Percentiles rank a stretch among this genome's conserved stretches.
These are phyloP conservation scores for Linanthus parryae DNA, from an alignment of 148 eudicot species.

Conservation along the genomic window DNA sequence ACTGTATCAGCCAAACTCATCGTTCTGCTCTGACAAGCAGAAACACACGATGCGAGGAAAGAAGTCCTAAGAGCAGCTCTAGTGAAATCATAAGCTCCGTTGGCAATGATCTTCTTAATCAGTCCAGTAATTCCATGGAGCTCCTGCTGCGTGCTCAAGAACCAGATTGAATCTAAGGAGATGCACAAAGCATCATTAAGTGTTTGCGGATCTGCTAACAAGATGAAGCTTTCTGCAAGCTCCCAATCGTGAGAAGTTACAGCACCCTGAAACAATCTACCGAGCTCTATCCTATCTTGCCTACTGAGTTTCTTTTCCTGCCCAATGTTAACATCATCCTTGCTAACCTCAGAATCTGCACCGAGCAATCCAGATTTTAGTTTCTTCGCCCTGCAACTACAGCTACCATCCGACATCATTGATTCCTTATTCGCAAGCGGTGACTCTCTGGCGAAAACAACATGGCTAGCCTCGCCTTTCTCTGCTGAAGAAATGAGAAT, in stretches of 20 bases:
- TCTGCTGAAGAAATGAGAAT: constrained; percentile 30
- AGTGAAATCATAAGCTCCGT: constrained; percentile 92
- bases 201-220: constrained; percentile 70
- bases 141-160: constrained; percentile 70
- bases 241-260: constrained; percentile 88
- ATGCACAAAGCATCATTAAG: constrained; percentile 93
- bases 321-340: constrained; percentile 32
- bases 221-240: constrained; percentile 60
- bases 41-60: constrained; percentile 95
- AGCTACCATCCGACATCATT: constrained; percentile 16
- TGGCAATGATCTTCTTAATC: constrained; percentile 59
- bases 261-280: constrained; percentile 70
- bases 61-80: constrained; percentile 97
- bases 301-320: constrained; percentile 67
- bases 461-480: constrained; percentile 64
- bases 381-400: constrained; percentile 47
- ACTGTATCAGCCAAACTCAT: constrained; percentile 94
- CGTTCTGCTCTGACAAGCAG: constrained; percentile 95
- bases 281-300: constrained; percentile 76
- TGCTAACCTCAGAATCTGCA: constrained; percentile 30
- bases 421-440: constrained; percentile 44
- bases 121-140: constrained; percentile 59
- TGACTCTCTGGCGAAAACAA: constrained; percentile 70
- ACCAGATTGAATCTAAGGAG: constrained; percentile 92
- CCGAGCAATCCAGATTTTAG: constrained; percentile 38